These are phyloP conservation scores for Harringtonia aguacate DNA, from an alignment of 2,329 filamentous ascomycete genomes.

Conservation along the genomic window DNA sequence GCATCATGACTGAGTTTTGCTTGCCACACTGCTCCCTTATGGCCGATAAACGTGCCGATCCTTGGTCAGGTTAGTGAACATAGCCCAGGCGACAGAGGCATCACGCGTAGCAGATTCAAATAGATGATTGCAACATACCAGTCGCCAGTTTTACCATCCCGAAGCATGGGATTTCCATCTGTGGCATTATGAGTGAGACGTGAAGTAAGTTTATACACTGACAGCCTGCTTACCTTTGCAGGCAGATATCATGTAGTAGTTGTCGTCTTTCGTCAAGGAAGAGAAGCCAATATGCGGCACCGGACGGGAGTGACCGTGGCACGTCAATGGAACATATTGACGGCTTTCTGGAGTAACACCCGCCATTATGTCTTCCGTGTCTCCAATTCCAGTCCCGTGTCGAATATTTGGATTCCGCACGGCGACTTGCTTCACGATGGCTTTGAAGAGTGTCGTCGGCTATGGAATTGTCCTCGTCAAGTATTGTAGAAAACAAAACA, in stretches of 20 bases:
- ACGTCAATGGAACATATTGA: conserved; percentile 78
- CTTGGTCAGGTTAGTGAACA: conserved; percentile 50
- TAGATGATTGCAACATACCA: conserved; percentile 43
- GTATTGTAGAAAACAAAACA: too few species aligned
- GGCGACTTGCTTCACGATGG: too few species aligned
- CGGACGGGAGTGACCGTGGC: conserved; percentile 86
- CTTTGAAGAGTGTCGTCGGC: too few species aligned
- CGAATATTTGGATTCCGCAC: too few species aligned
- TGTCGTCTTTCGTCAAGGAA: conserved; percentile 66
- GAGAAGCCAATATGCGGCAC: conserved; percentile 91
- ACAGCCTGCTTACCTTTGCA: conserved; percentile 57
- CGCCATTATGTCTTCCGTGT: too few species aligned
- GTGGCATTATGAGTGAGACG: conserved; percentile 8
- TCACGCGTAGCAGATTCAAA: not conserved
- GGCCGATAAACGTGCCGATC: conserved; percentile 96
- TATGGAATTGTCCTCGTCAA: too few species aligned
- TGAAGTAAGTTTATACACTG: not conserved
- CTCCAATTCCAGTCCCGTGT: too few species aligned
- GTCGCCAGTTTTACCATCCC: conserved; percentile 89
- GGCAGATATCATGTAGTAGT: conserved; percentile 87
- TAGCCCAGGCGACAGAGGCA: not conserved
- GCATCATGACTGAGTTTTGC: conserved; percentile 83
- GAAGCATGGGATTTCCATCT: conserved; percentile 98
- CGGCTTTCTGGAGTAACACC: conserved; percentile 21
- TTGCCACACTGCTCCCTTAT: conserved; percentile 98